Percentiles rank a stretch among this genome's conserved stretches.
Evolutionary conservation across 1,284 basidiomycete species (phyloP).

Genomic region (Irpex sp.): DNA sequence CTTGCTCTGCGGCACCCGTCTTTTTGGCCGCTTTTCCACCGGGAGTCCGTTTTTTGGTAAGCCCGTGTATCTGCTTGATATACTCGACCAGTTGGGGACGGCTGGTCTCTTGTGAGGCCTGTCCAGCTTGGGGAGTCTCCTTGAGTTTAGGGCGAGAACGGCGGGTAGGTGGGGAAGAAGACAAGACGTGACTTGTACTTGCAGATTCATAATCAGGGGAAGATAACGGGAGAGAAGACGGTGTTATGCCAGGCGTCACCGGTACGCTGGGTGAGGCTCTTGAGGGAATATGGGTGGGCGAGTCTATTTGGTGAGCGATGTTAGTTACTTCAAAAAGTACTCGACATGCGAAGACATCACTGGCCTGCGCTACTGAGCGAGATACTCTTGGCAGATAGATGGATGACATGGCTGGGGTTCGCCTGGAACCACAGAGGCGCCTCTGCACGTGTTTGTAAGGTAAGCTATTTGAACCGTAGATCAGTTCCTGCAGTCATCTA

Average conservation of each 20-base stretch:
- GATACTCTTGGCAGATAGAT: slow-evolving; percentile 26
- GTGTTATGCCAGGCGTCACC: slow-evolving; percentile 7
- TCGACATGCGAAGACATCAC: not conserved
- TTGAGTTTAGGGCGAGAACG: slow-evolving; percentile 12
- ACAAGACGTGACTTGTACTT: slow-evolving; percentile 1
- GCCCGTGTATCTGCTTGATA: slow-evolving; percentile 27
- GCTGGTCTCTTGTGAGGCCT: slow-evolving; percentile 11
- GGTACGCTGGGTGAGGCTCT: not conserved
- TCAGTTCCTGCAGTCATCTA: slow-evolving; percentile 4
- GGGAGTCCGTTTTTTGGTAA: slow-evolving; percentile 26
- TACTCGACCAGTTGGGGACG: slow-evolving; percentile 24
- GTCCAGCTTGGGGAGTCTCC: slow-evolving; percentile 3
- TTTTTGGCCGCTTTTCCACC: slow-evolving; percentile 21
- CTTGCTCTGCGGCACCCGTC: slow-evolving; percentile 13
- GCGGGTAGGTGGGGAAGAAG: slow-evolving; percentile 10
- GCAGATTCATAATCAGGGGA: slow-evolving; percentile 11
- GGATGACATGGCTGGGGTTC: slow-evolving; percentile 26
- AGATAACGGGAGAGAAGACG: slow-evolving; percentile 11
- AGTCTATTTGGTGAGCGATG: not conserved
- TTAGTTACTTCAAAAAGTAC: not conserved
- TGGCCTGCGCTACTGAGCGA: slow-evolving; percentile 1
- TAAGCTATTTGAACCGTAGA: slow-evolving; percentile 17
- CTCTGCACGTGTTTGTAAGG: slow-evolving; percentile 23
- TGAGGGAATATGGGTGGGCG: not conserved
- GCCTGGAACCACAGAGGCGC: slow-evolving; percentile 33